phyloP scores from a whole-genome alignment of 2,329 filamentous ascomycete genomes.

The Arthroderma uncinatum region DNA sequence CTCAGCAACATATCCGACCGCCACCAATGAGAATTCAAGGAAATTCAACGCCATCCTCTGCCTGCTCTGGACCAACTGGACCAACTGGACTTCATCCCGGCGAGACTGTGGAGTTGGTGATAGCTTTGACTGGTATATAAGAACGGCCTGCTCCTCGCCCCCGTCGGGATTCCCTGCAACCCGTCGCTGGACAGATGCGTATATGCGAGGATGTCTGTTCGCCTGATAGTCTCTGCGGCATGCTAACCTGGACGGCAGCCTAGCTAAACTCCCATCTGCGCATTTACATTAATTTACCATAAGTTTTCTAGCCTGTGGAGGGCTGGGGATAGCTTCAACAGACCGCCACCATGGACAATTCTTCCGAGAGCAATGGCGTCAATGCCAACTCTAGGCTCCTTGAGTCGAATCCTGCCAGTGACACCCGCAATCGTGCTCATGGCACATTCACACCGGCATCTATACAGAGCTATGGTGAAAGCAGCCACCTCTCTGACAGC shows the following conservation, averaged over 20 bases:
- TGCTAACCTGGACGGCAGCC: too few relatives aligned
- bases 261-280: neutral
- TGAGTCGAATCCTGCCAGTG: slow-evolving; percentile 32
- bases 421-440: slow-evolving; percentile 38
- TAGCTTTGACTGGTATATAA: too few relatives aligned
- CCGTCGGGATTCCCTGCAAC: too few relatives aligned
- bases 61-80: neutral
- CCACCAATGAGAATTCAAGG: slow-evolving; percentile 7
- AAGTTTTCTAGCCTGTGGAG: too few relatives aligned
- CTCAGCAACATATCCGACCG: too few relatives aligned
- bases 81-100: too few relatives aligned
- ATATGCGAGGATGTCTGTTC: too few relatives aligned
- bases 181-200: too few relatives aligned
- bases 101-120: too few relatives aligned
- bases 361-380: neutral
- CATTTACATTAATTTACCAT: neutral
- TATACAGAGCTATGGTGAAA: slow-evolving; percentile 35
- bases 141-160: too few relatives aligned
- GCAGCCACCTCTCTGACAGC: slow-evolving; percentile 17
- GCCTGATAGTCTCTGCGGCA: too few relatives aligned
- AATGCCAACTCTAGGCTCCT: slow-evolving; percentile 29
- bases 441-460: slow-evolving; percentile 64
- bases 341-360: neutral
- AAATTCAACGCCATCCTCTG: neutral
- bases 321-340: neutral